phyloP scores from a whole-genome alignment of 257 asterid genomes.

The Primulina eburnea region DNA sequence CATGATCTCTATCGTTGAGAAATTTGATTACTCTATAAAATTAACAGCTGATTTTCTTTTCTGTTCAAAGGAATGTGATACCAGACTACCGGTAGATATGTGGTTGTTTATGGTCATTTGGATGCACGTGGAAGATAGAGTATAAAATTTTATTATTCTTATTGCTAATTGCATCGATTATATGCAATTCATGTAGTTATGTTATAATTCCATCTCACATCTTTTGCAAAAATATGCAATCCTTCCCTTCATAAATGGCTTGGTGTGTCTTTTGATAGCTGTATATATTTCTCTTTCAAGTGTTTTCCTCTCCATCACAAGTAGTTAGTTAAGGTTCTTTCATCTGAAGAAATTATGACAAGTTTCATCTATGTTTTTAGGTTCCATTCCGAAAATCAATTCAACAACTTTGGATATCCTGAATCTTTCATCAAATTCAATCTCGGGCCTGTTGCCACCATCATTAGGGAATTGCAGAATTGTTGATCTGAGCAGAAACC shows the following conservation, averaged over 20 bases:
- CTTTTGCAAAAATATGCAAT: constrained; percentile 9
- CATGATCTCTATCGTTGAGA: not conserved
- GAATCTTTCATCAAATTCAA: constrained; percentile 75
- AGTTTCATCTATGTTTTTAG: constrained; percentile 41
- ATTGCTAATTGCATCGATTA: not conserved
- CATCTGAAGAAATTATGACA: constrained; percentile 21
- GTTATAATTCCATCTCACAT: not conserved
- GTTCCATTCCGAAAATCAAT: constrained; percentile 57
- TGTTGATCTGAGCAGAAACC: constrained; percentile 73
- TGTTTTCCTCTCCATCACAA: not conserved
- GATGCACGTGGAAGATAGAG: not conserved
- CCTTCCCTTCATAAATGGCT: not conserved
- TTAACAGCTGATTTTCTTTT: not conserved
- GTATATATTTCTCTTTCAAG: constrained; percentile 1
- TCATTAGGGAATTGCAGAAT: constrained; percentile 59
- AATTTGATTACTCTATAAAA: not conserved
- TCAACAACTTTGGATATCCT: constrained; percentile 59
- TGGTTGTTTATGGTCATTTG: not conserved
- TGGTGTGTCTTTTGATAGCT: constrained; percentile 12
- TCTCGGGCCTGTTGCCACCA: constrained; percentile 62
- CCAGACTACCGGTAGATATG: not conserved
- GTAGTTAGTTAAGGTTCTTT: not conserved
- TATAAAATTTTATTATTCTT: not conserved
- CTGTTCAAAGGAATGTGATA: not conserved
- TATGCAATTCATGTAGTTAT: not conserved